Conservation (phyloP, 371 early-diverging fungal species). For the Actinomortierella ambigua region DNA sequence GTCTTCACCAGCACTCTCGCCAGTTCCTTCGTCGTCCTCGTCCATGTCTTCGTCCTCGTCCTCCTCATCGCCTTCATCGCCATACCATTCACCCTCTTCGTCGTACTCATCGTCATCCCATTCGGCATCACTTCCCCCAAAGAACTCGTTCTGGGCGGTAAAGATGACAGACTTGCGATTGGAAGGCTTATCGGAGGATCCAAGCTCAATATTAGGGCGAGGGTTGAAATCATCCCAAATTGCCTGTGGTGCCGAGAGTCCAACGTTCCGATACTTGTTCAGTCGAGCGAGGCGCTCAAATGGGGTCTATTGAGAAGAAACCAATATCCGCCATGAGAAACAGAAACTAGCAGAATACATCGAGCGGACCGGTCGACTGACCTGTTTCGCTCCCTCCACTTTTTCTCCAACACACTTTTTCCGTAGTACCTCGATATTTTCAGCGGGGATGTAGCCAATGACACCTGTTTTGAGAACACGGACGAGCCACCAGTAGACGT, state of each 20-base stretch:
- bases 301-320: constrained; percentile 67
- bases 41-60: constrained; percentile 39
- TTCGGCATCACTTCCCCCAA: constrained; percentile 44
- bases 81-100: constrained; percentile 25
- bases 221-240: constrained; percentile 6
- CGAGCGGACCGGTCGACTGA: constrained; percentile 5
- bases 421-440: constrained; percentile 87
- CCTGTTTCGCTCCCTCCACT: not conserved
- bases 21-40: constrained; percentile 22
- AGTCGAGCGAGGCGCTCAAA: constrained; percentile 88
- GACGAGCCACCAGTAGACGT: constrained; percentile 98
- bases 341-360: not conserved
- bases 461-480: constrained; percentile 84
- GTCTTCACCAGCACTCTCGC: constrained; percentile 18
- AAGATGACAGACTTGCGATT: constrained; percentile 39
- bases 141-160: constrained; percentile 34
- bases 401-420: not conserved
- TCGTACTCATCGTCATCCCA: constrained; percentile 49
- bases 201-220: constrained; percentile 1
- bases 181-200: constrained; percentile 3
- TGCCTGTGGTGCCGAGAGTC: constrained; percentile 55
- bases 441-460: constrained; percentile 96
- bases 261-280: constrained; percentile 85
- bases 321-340: not conserved
- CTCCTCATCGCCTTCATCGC: constrained; percentile 52